phyloP scores from a whole-genome alignment of 495 filamentous ascomycete genomes.

The Echria macrotheca region DNA sequence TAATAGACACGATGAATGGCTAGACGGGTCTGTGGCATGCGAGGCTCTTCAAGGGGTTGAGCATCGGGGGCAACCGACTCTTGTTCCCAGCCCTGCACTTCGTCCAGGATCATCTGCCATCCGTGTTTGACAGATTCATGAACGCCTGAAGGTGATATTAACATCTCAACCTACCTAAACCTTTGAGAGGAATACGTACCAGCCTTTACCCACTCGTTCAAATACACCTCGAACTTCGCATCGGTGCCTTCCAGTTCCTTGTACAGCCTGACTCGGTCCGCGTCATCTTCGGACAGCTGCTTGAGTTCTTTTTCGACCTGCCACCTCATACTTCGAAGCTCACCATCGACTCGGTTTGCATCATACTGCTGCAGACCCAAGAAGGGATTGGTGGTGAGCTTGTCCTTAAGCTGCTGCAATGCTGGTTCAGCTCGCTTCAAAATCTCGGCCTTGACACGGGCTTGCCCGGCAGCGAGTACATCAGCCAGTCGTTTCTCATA shows the following conservation, averaged over 20 bases:
- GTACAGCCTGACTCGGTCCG: slow-evolving; percentile 3
- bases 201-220: slow-evolving; percentile 1
- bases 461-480: background rate
- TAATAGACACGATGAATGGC: slow-evolving; percentile 2
- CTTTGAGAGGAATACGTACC: too few species aligned
- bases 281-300: slow-evolving; percentile 2
- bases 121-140: background rate
- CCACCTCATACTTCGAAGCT: slow-evolving; percentile 1
- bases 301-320: slow-evolving; percentile 3
- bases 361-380: slow-evolving; percentile 2
- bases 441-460: slow-evolving; percentile 6
- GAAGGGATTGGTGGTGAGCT: slow-evolving; percentile 2
- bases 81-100: slow-evolving; percentile 2
- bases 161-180: too few species aligned
- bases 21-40: slow-evolving; percentile 5
- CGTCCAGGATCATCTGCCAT: background rate
- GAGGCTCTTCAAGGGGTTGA: slow-evolving; percentile 4
- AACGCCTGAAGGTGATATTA: too few species aligned
- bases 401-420: slow-evolving; percentile 1
- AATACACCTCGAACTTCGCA: slow-evolving; percentile 3
- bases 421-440: background rate
- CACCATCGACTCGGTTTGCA: background rate
- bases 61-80: background rate
- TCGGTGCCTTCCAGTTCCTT: background rate
- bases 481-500: background rate